Conservation (phyloP, 2,329 filamentous ascomycete species). For the Xylariomycetidae sp. region DNA sequence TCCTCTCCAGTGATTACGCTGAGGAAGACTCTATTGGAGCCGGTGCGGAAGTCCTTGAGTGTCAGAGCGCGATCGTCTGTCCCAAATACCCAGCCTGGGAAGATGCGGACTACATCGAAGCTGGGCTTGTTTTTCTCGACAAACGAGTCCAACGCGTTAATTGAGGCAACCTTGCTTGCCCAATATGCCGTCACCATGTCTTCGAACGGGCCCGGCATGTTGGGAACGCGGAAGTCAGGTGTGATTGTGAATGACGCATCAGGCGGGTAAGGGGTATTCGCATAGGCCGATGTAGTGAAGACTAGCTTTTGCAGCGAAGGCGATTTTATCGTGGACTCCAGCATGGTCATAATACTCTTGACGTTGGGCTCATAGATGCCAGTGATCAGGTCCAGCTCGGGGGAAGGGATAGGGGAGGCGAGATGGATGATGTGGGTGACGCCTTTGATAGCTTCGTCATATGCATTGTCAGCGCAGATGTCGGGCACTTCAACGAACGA, state of each 20-base stretch:
- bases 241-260: slow-evolving; percentile 3
- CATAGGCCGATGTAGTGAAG: slow-evolving; percentile 33
- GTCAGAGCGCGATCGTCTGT: slow-evolving; percentile 7
- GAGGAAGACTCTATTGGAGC: slow-evolving; percentile 6
- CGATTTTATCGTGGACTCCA: slow-evolving; percentile 30
- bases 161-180: slow-evolving; percentile 8
- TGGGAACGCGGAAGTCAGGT: slow-evolving; percentile 6
- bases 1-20: slow-evolving; percentile 3
- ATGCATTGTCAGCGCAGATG: slow-evolving; percentile 30
- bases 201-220: slow-evolving; percentile 9
- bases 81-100: slow-evolving; percentile 11
- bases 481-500: slow-evolving; percentile 31
- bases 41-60: slow-evolving; percentile 1
- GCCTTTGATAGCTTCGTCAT: slow-evolving; percentile 34
- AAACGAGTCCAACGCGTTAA: slow-evolving; percentile 9
- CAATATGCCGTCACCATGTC: slow-evolving; percentile 7
- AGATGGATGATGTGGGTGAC: slow-evolving; percentile 35
- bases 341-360: slow-evolving; percentile 30
- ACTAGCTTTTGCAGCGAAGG: slow-evolving; percentile 34
- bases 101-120: slow-evolving; percentile 6
- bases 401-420: slow-evolving; percentile 25
- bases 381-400: slow-evolving; percentile 18
- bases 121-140: slow-evolving; percentile 3
- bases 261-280: slow-evolving; percentile 8
- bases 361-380: slow-evolving; percentile 25